Evolutionary conservation across 139 green algal species (phyloP).

Genomic region (Tetraselmis chui): DNA sequence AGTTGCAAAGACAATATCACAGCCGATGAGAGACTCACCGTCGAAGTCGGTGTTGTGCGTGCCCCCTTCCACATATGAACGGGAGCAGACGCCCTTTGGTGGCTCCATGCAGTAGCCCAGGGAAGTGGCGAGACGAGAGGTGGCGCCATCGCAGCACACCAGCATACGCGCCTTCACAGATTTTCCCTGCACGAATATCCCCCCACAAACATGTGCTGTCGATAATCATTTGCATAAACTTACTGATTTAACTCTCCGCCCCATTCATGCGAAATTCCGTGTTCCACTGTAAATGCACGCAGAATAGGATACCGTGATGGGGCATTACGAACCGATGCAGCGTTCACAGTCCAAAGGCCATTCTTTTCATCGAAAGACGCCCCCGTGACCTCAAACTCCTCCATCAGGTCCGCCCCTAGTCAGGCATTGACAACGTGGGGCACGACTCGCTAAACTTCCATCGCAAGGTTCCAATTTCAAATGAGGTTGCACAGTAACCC

Average conservation of each 20-base stretch:
- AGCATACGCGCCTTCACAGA: slow-evolving; percentile 58
- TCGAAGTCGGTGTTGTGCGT: slow-evolving; percentile 91
- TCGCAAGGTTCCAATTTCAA: no score
- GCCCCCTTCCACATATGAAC: slow-evolving; percentile 75
- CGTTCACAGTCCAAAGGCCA: slow-evolving; percentile 78
- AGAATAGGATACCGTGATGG: no score
- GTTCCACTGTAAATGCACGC: no score
- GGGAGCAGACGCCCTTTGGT: slow-evolving; percentile 69
- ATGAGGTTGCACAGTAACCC: no score
- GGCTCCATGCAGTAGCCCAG: slow-evolving; percentile 83
- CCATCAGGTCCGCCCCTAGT: slow-evolving; percentile 67
- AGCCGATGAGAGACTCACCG: no score
- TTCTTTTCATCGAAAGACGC: slow-evolving; percentile 56
- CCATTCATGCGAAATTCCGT: no score
- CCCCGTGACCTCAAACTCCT: slow-evolving; percentile 74
- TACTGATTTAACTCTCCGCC: slow-evolving; percentile 3
- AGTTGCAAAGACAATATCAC: no score
- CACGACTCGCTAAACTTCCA: no score
- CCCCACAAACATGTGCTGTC: slow-evolving; percentile 1
- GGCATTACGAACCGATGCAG: background rate
- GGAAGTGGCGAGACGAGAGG: slow-evolving; percentile 75
- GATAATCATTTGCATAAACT: background rate
- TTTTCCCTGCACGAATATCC: slow-evolving; percentile 25
- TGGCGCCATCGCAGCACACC: slow-evolving; percentile 81
- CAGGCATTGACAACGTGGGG: no score